Percentiles rank a stretch among this genome's conserved stretches.
phyloP scores from a whole-genome alignment of 306 rosid species.

The Corylus americana region DNA sequence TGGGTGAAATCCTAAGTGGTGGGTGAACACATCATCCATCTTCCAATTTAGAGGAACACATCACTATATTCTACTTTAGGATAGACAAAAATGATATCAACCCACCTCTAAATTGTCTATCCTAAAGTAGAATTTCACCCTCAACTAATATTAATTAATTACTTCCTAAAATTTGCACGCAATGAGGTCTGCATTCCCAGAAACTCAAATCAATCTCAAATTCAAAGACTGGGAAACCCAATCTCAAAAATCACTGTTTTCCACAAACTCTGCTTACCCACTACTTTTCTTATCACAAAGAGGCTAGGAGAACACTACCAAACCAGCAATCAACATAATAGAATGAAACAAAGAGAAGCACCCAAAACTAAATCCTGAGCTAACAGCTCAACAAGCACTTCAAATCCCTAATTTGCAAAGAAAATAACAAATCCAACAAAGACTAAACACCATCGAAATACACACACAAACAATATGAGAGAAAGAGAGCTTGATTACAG shows the following conservation, averaged over 20 bases:
- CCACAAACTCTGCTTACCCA: neutral
- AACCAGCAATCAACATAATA: neutral
- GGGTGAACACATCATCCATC: too few species aligned
- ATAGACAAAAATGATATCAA: neutral
- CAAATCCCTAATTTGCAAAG: neutral
- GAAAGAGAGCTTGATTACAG: constrained; percentile 49
- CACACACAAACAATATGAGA: neutral
- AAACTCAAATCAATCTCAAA: neutral
- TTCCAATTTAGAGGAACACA: too few species aligned
- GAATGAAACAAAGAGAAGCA: neutral
- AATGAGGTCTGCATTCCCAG: neutral
- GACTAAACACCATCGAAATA: constrained; percentile 9
- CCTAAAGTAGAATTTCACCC: neutral
- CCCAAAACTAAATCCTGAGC: neutral
- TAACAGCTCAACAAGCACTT: neutral
- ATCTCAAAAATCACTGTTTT: neutral
- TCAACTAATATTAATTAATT: neutral
- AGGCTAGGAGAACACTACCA: neutral
- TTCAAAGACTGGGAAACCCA: neutral
- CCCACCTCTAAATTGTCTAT: too few species aligned
- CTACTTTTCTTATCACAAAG: neutral
- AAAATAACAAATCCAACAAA: neutral
- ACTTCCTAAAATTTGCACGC: neutral
- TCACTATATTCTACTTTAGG: too few species aligned
- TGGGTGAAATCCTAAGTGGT: too few species aligned